Percentiles rank a stretch among this genome's conserved stretches.
phyloP scores from a whole-genome alignment of 1,284 basidiomycete species.

The Cryptococcus jaspeensis region DNA sequence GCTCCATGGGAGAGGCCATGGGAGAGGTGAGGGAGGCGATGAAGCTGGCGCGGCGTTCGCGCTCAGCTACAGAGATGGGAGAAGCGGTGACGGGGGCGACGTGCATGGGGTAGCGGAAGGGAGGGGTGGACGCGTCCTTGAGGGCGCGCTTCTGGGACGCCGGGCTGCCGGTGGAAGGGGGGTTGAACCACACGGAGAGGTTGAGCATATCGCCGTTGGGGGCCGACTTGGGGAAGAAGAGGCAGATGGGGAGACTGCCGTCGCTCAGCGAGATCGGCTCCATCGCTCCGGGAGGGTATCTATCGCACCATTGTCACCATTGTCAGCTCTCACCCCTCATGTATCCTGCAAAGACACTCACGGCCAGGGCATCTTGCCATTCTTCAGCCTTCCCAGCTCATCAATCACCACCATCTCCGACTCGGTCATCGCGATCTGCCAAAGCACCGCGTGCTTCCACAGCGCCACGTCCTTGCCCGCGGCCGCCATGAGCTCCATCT shows the following conservation, averaged over 20 bases:
- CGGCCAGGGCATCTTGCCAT: constrained; percentile 48
- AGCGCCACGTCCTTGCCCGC: constrained; percentile 24
- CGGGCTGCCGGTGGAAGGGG: constrained; percentile 9
- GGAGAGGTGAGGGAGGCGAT: neutral
- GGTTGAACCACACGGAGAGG: constrained; percentile 43
- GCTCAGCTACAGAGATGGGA: neutral
- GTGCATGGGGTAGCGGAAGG: constrained; percentile 35
- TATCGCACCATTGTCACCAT: constrained; percentile 3
- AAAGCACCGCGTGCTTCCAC: constrained; percentile 28
- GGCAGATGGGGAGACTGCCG: constrained; percentile 22
- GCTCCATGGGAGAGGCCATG: neutral
- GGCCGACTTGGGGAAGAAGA: constrained; percentile 36
- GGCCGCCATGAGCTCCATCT: constrained; percentile 32
- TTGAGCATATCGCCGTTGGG: constrained; percentile 40
- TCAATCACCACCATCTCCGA: constrained; percentile 45
- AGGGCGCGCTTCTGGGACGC: neutral
- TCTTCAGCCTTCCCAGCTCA: constrained; percentile 34
- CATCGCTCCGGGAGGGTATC: constrained; percentile 39
- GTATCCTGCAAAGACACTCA: constrained; percentile 13
- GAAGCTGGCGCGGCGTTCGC: constrained; percentile 4
- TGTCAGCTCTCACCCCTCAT: neutral
- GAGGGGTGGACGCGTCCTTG: constrained; percentile 9
- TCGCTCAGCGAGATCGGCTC: constrained; percentile 34
- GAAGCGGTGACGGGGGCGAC: neutral
- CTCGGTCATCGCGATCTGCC: constrained; percentile 46